These are phyloP conservation scores for Aspergillus versicolor DNA, from an alignment of 2,329 filamentous ascomycete genomes.

Conservation along the genomic window DNA sequence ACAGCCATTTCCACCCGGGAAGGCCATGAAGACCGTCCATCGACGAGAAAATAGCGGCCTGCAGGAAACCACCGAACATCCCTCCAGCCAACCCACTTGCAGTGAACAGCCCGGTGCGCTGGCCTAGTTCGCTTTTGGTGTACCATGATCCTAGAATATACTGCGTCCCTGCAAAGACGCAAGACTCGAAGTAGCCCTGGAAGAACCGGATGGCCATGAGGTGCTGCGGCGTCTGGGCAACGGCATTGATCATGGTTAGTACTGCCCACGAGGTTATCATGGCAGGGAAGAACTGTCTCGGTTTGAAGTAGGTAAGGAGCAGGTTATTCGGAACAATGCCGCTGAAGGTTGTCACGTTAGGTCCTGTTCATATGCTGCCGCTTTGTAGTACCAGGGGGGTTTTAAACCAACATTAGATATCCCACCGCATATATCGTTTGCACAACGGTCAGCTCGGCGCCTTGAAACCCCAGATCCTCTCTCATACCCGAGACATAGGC, in stretches of 20 bases:
- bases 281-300: conserved; percentile 26
- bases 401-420: conserved; percentile 16
- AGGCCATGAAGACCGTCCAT: neutral
- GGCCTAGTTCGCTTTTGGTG: conserved; percentile 26
- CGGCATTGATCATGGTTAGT: conserved; percentile 34
- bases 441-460: conserved; percentile 30
- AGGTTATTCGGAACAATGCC: conserved; percentile 25
- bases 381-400: too few species aligned
- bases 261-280: conserved; percentile 33
- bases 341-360: too few species aligned
- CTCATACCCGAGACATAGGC: conserved; percentile 45
- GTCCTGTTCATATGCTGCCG: too few species aligned
- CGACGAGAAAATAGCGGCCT: conserved; percentile 3
- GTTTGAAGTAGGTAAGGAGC: conserved; percentile 27
- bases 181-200: conserved; percentile 33
- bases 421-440: conserved; percentile 27
- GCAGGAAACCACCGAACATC: conserved; percentile 8
- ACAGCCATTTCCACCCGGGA: conserved; percentile 6
- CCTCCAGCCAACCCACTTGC: neutral
- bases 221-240: conserved; percentile 26
- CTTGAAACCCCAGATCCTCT: conserved; percentile 32
- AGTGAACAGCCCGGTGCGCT: conserved; percentile 5
- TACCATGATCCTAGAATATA: conserved; percentile 47
- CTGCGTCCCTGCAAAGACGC: conserved; percentile 35
- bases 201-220: conserved; percentile 41